Base-by-base conservation (phyloP, 129 eudicot species). In the Tagetes patula region DNA sequence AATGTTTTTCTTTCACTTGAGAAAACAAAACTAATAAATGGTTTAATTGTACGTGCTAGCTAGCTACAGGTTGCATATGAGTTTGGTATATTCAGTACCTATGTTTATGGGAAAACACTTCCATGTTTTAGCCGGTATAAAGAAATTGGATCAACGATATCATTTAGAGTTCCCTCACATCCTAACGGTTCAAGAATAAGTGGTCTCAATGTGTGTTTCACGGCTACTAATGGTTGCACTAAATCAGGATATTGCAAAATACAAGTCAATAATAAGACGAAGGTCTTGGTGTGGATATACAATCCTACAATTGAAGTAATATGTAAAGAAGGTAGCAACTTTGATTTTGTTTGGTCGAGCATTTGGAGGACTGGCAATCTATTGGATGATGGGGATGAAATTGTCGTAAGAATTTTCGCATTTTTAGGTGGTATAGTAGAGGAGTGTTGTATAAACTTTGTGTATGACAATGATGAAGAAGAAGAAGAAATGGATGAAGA, bases 31-130 rank as follows among this genome's bases (percentile, higher is more conserved):
- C 46, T 49, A 33, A 47, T 2, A 47, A 69, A 49, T 13, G 61
- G 55, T 20, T 27, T 4, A 1, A 39, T 7, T 20, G 27, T 20
- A 20, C 27, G 27, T 20, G 27, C 27, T 20, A 20, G 27, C 27
- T 20, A 20, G 27, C 5, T 64, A 4, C 43, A 71, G 76, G 39
- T 71, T 27, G 41, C 5, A 31, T 71, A 54, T 31, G 76, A 71
- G 76, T 31, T 39, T 6, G 76, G 76, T 9, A 71, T 71, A 56
- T 71, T 71, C 14, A 56, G 76, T 48, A 56, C 76, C 33, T 41
- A 4, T 6, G 8, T 71, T 56, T 37, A 3, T 42, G 38, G 12
- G 52, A 32, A 56, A 54, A 55, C 8, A 6, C 75, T 55, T 55
- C 37, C 40, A 9, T 27, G 8, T 27, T 71, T 27, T 11, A 71